Conservation (phyloP, 1,284 basidiomycete genomes). For the Mycocalia duriaeana region DNA sequence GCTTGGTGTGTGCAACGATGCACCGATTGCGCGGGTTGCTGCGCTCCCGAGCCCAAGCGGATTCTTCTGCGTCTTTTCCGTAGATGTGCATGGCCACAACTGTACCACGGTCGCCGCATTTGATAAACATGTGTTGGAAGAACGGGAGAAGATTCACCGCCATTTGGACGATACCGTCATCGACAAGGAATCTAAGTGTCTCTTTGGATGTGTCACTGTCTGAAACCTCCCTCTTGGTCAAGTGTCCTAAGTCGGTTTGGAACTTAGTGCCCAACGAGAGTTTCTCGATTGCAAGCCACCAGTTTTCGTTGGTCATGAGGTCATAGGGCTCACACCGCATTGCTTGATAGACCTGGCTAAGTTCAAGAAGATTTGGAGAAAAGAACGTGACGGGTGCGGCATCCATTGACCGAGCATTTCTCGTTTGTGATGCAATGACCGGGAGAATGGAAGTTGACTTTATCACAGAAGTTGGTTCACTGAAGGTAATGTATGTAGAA, state of each 20-base stretch:
- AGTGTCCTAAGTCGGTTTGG: slow-evolving; percentile 57
- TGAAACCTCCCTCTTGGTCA: slow-evolving; percentile 42
- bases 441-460: slow-evolving; percentile 74
- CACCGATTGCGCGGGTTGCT: slow-evolving; percentile 44
- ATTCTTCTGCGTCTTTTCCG: slow-evolving; percentile 30
- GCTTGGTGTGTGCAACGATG: slow-evolving; percentile 46
- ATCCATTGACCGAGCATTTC: slow-evolving; percentile 11
- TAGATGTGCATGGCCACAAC: slow-evolving; percentile 57
- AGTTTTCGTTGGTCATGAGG: slow-evolving; percentile 47
- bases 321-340: slow-evolving; percentile 41
- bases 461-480: slow-evolving; percentile 83
- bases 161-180: slow-evolving; percentile 72
- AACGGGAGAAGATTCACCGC: slow-evolving; percentile 77
- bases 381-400: slow-evolving; percentile 57
- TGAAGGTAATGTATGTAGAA: slow-evolving; percentile 17
- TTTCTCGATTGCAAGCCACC: slow-evolving; percentile 63
- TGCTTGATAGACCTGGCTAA: slow-evolving; percentile 59
- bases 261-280: slow-evolving; percentile 62
- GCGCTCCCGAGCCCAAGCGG: slow-evolving; percentile 43
- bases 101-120: slow-evolving; percentile 71
- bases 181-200: slow-evolving; percentile 59
- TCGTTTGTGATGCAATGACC: slow-evolving; percentile 42
- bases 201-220: slow-evolving; percentile 35
- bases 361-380: slow-evolving; percentile 79
- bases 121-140: slow-evolving; percentile 77